Conservation (phyloP, 345 rosid species). For the Lepidium sativum region DNA sequence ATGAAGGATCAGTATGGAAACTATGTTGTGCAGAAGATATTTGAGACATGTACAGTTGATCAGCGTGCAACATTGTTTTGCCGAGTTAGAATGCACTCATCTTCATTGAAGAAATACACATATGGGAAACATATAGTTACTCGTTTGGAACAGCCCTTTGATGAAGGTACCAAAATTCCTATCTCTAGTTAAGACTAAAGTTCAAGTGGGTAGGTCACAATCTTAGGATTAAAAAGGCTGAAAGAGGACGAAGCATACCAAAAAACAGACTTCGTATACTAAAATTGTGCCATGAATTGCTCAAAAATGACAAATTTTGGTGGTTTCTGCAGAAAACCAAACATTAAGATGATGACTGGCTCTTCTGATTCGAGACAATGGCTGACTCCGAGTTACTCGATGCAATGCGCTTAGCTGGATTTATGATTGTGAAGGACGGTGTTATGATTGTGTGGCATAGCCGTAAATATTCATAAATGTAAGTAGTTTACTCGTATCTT, state of each 20-base stretch:
- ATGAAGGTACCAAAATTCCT: constrained; percentile 36
- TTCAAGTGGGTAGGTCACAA: not conserved
- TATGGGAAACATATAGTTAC: constrained; percentile 74
- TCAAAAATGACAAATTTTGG: too few species aligned
- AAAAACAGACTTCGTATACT: not conserved
- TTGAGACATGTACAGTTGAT: constrained; percentile 40
- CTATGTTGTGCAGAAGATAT: constrained; percentile 66
- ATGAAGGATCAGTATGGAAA: constrained; percentile 76
- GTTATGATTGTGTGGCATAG: too few species aligned
- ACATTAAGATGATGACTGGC: too few species aligned
- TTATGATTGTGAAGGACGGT: too few species aligned
- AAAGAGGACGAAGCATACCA: not conserved
- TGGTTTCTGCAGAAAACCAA: too few species aligned
- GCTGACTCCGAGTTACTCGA: too few species aligned
- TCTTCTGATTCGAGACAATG: too few species aligned
- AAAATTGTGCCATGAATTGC: not conserved
- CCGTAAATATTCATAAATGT: too few species aligned
- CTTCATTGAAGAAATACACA: constrained; percentile 67
- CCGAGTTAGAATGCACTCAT: constrained; percentile 40
- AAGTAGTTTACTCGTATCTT: too few species aligned
- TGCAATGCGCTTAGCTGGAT: too few species aligned
- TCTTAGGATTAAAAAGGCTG: not conserved
- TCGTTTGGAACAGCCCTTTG: constrained; percentile 48
- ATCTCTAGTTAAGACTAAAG: not conserved
- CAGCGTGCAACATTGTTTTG: constrained; percentile 39